Evolutionary conservation across 208 protist species (phyloP), one percentile per base, ranked within the genome.

Genomic region (Wallacemonas sp.): DNA sequence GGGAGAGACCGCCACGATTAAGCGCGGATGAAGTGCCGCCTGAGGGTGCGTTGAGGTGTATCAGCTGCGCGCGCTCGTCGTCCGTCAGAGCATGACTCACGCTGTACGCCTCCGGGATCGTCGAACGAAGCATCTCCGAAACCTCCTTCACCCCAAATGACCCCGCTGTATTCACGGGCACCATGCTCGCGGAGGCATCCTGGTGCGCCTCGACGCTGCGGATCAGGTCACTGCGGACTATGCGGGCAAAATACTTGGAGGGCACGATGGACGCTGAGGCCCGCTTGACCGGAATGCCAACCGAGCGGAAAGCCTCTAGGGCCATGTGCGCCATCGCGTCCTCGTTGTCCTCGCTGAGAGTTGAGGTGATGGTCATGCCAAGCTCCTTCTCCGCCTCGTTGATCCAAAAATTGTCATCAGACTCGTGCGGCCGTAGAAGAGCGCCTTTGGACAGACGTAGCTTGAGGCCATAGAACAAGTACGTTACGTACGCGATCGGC

Each of bases 381-480:
- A 26, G 21, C 15, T 46, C 24, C 56, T 0, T 38, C 24, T 19
- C 34, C 4, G 33, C 42, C 3, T 27, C 33, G 14, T 31, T 44
- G 2, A 27, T 33, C 44, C 62, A 61, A 34, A 60, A 39, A 30
- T 46, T 5, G 42, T 69, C 72, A 36, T 80, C 77, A 27, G 72
- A 60, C 56, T 84, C 77, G 41, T 71, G 34, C 26, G 87, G 80
- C 15, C 83, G 76, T 39, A 88, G 79, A 19, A 82, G 68, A 12
- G 71, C 66, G 1, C 70, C 70, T 6, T 17, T 44, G 2, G 74
- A 72, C 31, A 94, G 81, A 36, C 89, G 89, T 62, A 91, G 55
- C 63, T 83, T 81, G 17, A 95, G 42, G 6, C 89, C 86, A 64
- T 88, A 79, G 38, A 95, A 79, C 78, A 95, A 71, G 63, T 79